Evolutionary conservation across 148 eudicot species (phyloP), one percentile per base, ranked within the genome.

Genomic region (Cornus florida): DNA sequence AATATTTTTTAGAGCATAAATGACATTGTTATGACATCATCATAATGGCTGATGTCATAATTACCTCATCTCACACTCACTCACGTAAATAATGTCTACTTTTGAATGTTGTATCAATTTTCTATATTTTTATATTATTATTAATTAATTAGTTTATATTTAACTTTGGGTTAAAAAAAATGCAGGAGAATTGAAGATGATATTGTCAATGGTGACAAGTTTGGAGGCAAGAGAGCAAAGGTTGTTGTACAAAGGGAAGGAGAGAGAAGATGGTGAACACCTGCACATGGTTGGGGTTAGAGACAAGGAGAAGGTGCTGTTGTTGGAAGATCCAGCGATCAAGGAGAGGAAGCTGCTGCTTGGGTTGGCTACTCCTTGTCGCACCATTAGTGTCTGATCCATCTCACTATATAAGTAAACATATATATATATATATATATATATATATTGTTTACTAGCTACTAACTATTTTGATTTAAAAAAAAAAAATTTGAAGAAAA

Each of bases 271-370:
- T 56, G 20, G 62, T 67, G 93, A 92, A 24, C 71, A 84, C 74
- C 67, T 92, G 43, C 93, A 92, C 86, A 90, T 92, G 93, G 88
- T 90, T n/a, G 95, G 95, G 19, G 90, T 90, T 23, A 79, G 81
- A 70, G 93, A 92, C 85, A 88, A 87, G 56, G 95, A 90, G 80
- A 92, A 92, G 67, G 87, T 92, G 71, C 79, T 92, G 2, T 67
- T 92, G 77, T 78, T 91, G 78, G 87, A 91, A 83, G 92, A 91
- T 73, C 95, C 95, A 65, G 91, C 92, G 33, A 84, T 90, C 75
- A 91, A 84, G 76, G 92, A 90, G 80, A 88, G 64, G 84, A 88
- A 88, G 77, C 94, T 89, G 12, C 94, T 89, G 16, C 82, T 73
- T 2, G 84, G 84, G 66, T 80, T 80, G 75, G 71, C 81, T 12